Conservation (phyloP, 805 yeast species). For the Hanseniaspora guilliermondii region DNA sequence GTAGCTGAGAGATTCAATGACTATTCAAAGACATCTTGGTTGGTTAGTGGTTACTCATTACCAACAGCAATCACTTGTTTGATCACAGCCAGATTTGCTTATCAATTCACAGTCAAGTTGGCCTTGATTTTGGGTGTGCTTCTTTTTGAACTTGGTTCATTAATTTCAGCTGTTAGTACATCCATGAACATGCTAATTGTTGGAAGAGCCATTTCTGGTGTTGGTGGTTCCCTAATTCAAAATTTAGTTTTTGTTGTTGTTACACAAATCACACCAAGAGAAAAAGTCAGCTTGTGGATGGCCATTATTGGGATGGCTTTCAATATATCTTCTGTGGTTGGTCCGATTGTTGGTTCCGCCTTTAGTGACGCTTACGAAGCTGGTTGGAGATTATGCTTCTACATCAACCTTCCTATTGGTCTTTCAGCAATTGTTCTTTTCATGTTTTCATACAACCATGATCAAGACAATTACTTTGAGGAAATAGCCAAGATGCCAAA, state of each 20-base stretch:
- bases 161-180: conserved; percentile 42
- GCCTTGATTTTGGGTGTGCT: conserved; percentile 36
- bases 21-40: conserved; percentile 47
- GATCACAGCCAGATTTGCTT: conserved; percentile 47
- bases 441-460: conserved; percentile 14
- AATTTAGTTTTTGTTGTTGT: conserved; percentile 44
- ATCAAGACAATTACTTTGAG: background rate
- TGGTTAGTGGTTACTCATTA: conserved; percentile 41
- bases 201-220: conserved; percentile 58
- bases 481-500: background rate
- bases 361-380: conserved; percentile 36
- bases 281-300: conserved; percentile 20
- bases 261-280: conserved; percentile 27
- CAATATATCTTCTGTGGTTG: conserved; percentile 41
- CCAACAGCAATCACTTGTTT: conserved; percentile 44
- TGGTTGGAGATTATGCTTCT: conserved; percentile 71
- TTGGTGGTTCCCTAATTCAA: conserved; percentile 61
- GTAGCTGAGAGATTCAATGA: conserved; percentile 39
- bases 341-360: conserved; percentile 59
- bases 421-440: conserved; percentile 29
- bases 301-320: conserved; percentile 27
- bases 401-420: conserved; percentile 55
- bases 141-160: conserved; percentile 49
- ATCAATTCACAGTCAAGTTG: conserved; percentile 45
- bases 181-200: conserved; percentile 53